Conservation (phyloP, 2,329 filamentous ascomycete species). For the Monosporascus sp. region DNA sequence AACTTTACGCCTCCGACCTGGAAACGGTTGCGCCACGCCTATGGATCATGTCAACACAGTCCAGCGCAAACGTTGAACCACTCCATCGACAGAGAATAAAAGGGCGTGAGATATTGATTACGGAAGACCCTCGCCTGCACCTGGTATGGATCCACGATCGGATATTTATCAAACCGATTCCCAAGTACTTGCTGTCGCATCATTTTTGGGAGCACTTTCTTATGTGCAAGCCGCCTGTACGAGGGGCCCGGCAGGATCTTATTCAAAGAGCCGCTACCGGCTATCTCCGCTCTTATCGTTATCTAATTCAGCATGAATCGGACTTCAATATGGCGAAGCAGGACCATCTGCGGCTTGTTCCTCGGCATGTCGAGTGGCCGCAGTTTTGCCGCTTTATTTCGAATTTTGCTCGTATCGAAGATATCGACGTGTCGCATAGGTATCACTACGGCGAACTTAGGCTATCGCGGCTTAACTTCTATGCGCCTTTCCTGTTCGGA, state of each 20-base stretch:
- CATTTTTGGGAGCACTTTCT: constrained; percentile 9
- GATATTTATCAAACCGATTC: constrained; percentile 12
- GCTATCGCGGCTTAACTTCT: constrained; percentile 4
- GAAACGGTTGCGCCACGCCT: constrained; percentile 4
- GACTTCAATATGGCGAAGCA: constrained; percentile 5
- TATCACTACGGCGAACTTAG: constrained; percentile 7
- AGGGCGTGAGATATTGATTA: constrained; percentile 8
- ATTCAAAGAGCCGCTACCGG: constrained; percentile 2
- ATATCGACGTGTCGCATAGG: constrained; percentile 1
- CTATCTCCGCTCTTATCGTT: constrained; percentile 8
- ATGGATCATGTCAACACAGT: constrained; percentile 14
- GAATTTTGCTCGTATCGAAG: background rate
- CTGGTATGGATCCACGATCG: constrained; percentile 10
- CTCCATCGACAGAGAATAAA: constrained; percentile 7
- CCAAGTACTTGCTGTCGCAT: constrained; percentile 7
- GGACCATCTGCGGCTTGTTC: background rate
- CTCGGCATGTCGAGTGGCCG: background rate
- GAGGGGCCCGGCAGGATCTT: background rate
- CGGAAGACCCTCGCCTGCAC: constrained; percentile 9
- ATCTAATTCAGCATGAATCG: constrained; percentile 5
- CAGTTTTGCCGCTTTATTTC: no score
- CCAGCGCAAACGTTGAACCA: constrained; percentile 3
- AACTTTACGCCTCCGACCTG: background rate
- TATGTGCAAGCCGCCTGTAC: background rate
- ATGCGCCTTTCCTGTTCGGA: no score